Percentiles rank a stretch among this genome's conserved stretches.
phyloP scores from a whole-genome alignment of 768 basidiomycete genomes.

The Termitomyces sp. region DNA sequence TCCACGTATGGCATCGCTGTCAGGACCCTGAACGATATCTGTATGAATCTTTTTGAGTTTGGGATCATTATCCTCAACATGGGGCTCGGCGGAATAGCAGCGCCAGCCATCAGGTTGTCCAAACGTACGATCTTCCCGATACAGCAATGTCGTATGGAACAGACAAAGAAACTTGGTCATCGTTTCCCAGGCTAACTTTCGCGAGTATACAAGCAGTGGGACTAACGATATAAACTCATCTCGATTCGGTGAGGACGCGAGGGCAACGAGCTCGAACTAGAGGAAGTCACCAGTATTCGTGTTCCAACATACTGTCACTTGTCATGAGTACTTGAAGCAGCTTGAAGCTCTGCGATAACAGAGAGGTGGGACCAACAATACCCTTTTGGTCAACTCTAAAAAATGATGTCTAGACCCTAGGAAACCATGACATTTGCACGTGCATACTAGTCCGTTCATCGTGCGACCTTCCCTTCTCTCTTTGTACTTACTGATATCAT shows the following conservation, averaged over 20 bases:
- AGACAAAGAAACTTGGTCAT: constrained; percentile 17
- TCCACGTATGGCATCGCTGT: constrained; percentile 16
- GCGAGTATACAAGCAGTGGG: constrained; percentile 2
- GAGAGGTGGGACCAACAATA: constrained; percentile 19
- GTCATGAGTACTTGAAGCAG: not conserved
- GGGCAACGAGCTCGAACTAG: constrained; percentile 4
- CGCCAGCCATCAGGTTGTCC: constrained; percentile 15
- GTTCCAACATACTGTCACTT: not conserved
- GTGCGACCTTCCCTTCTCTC: constrained; percentile 32
- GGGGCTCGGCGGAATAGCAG: constrained; percentile 25
- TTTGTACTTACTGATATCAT: constrained; percentile 31
- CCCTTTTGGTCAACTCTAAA: constrained; percentile 15
- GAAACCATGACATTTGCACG: constrained; percentile 17
- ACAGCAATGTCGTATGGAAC: constrained; percentile 21
- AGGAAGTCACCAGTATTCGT: not conserved
- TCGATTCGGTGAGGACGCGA: not conserved
- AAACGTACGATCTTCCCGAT: constrained; percentile 30
- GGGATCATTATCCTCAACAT: constrained; percentile 25
- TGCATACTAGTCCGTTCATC: constrained; percentile 27
- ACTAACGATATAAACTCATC: not conserved
- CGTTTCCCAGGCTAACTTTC: constrained; percentile 24
- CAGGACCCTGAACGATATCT: constrained; percentile 20
- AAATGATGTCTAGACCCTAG: constrained; percentile 6
- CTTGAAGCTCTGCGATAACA: not conserved
- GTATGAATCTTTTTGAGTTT: constrained; percentile 21